A percentile compares a stretch with the other conserved stretches of the same genome.
Conservation (phyloP, 805 yeast species). For the Kuraishia floccosa region DNA sequence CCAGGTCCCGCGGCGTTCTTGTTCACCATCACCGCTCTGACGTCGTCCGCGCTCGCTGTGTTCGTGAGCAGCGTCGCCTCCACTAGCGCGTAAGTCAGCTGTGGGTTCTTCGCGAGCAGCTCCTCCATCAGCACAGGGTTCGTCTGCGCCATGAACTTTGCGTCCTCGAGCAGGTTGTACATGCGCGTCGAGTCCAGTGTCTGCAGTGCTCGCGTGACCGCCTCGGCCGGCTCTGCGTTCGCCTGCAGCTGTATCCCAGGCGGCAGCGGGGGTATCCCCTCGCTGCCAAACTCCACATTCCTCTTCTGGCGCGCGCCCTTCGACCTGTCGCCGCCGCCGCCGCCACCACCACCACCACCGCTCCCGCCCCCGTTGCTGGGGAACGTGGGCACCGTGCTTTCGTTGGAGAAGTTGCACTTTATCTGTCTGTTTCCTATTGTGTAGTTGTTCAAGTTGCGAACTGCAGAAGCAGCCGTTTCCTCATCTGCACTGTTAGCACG, state of each 20-base stretch:
- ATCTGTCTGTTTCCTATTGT: slow-evolving; percentile 60
- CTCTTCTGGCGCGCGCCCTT: slow-evolving; percentile 4
- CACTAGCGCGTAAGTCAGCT: slow-evolving; percentile 71
- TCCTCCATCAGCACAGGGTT: slow-evolving; percentile 49
- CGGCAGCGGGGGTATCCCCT: slow-evolving; percentile 39
- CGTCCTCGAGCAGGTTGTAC: slow-evolving; percentile 38
- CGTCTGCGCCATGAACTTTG: slow-evolving; percentile 43
- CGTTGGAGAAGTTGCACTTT: slow-evolving; percentile 66
- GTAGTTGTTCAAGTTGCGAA: slow-evolving; percentile 74
- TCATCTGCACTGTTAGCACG: slow-evolving; percentile 23
- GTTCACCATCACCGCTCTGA: slow-evolving; percentile 10
- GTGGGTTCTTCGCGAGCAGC: slow-evolving; percentile 64
- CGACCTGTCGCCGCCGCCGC: neutral
- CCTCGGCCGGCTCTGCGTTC: slow-evolving; percentile 22
- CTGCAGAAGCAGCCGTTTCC: slow-evolving; percentile 87
- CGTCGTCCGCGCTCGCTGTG: slow-evolving; percentile 12
- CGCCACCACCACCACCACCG: neutral
- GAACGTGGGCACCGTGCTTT: slow-evolving; percentile 21
- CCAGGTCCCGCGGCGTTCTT: slow-evolving; percentile 5
- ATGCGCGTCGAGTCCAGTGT: slow-evolving; percentile 36
- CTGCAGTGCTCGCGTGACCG: slow-evolving; percentile 33
- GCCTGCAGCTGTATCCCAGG: slow-evolving; percentile 32
- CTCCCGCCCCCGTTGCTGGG: neutral
- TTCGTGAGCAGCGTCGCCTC: slow-evolving; percentile 46
- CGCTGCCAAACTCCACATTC: slow-evolving; percentile 1